phyloP scores from a whole-genome alignment of 208 protist genomes.

The Acanthamoeba lenticulata region DNA sequence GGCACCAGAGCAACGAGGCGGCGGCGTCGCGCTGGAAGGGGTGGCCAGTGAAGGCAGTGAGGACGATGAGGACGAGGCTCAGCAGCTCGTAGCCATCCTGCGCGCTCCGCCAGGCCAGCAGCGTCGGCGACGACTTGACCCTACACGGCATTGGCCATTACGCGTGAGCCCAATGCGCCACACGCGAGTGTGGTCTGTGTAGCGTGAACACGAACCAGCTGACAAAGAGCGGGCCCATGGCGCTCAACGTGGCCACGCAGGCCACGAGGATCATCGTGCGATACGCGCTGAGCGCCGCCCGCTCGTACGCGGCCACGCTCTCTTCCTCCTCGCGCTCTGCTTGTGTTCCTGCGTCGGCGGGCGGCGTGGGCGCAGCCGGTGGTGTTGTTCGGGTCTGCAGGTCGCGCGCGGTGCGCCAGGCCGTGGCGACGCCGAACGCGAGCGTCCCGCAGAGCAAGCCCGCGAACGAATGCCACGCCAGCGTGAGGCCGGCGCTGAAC shows the following conservation, averaged over 20 bases:
- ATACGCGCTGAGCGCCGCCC: neutral
- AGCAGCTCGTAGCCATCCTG: conserved; percentile 14
- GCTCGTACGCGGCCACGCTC: neutral
- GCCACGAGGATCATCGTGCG: conserved; percentile 28
- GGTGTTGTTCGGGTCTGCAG: neutral
- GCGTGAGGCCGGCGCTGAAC: neutral
- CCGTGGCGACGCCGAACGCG: conserved; percentile 5
- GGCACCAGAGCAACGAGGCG: neutral
- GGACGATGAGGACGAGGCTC: neutral
- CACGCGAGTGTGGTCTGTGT: neutral
- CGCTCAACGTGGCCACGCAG: neutral
- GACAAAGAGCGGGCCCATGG: conserved; percentile 5
- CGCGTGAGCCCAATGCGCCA: neutral
- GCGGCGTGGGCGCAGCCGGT: neutral
- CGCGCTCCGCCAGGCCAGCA: neutral
- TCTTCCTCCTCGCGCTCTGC: neutral
- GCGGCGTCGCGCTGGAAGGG: neutral
- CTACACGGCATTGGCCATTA: too few species aligned
- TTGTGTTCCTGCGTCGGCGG: neutral
- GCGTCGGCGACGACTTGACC: conserved; percentile 5
- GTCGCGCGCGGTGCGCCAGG: neutral
- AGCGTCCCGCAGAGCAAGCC: neutral
- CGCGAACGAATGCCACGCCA: neutral
- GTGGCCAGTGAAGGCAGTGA: conserved; percentile 9
- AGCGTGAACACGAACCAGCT: neutral